These are phyloP conservation scores for Tetracladium marchalianum DNA, from an alignment of 495 filamentous ascomycete species.

Conservation along the genomic window DNA sequence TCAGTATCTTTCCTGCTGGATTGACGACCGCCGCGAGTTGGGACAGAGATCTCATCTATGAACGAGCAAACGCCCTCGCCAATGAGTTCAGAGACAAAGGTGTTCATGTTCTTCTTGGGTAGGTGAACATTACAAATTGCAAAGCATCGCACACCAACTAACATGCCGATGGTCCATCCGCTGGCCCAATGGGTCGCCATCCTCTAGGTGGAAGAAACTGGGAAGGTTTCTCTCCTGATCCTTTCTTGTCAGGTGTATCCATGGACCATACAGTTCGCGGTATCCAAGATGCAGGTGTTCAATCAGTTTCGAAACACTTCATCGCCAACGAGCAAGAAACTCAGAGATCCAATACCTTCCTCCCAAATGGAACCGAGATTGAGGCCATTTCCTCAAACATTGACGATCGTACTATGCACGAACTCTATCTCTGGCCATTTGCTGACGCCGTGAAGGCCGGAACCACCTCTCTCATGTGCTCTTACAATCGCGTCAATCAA, in stretches of 20 bases:
- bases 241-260: constrained; percentile 60
- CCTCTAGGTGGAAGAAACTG: constrained; percentile 80
- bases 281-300: constrained; percentile 68
- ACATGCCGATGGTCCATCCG: constrained; percentile 50
- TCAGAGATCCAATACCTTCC: constrained; percentile 55
- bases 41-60: constrained; percentile 45
- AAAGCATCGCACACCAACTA: neutral
- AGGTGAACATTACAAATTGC: constrained; percentile 3
- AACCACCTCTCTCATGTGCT: constrained; percentile 83
- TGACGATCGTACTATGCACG: constrained; percentile 89
- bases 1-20: constrained; percentile 70
- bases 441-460: constrained; percentile 59
- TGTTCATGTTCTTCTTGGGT: constrained; percentile 64
- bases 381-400: constrained; percentile 61
- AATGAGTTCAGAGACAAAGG: constrained; percentile 72
- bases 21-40: constrained; percentile 73
- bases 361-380: constrained; percentile 5
- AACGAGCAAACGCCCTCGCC: constrained; percentile 68
- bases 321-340: constrained; percentile 70
- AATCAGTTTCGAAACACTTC: constrained; percentile 74
- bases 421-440: constrained; percentile 74
- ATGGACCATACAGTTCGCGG: constrained; percentile 66
- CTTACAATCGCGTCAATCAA: constrained; percentile 77
- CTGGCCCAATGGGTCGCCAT: constrained; percentile 66
- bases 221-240: constrained; percentile 70